A percentile compares a stretch with the other conserved stretches of the same genome.
Evolutionary conservation across 257 asterid genomes (phyloP).

Genomic region (Agastache rugosa): DNA sequence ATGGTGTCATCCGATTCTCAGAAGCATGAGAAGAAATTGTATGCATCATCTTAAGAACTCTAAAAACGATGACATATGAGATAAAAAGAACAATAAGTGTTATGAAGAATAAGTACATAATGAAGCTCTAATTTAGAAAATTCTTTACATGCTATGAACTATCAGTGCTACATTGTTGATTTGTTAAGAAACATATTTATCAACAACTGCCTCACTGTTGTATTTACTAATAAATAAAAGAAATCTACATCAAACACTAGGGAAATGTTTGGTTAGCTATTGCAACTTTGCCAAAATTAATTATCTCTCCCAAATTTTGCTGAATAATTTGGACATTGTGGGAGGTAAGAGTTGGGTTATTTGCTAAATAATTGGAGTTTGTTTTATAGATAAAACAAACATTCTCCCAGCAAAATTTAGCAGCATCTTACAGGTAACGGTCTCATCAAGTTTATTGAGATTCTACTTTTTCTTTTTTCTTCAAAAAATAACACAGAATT

Average conservation of each 20-base stretch:
- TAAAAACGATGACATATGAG: conserved; percentile 43
- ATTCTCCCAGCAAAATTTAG: not conserved
- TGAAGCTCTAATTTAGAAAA: conserved; percentile 10
- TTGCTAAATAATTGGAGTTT: not conserved
- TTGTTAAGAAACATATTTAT: conserved; percentile 14
- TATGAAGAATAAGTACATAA: conserved; percentile 29
- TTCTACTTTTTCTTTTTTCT: not conserved
- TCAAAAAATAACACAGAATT: not conserved
- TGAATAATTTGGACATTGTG: not conserved
- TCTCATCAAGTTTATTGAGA: not conserved
- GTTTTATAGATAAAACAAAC: not conserved
- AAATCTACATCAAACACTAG: conserved; percentile 9
- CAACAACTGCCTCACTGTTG: not conserved
- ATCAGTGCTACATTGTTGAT: conserved; percentile 5
- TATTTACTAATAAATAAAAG: not conserved
- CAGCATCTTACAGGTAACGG: not conserved
- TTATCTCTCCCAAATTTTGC: not conserved
- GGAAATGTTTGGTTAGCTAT: not conserved
- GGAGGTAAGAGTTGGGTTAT: not conserved
- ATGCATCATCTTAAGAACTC: conserved; percentile 96
- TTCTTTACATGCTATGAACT: not conserved
- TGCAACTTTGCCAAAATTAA: not conserved
- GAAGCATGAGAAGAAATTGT: conserved; percentile 76
- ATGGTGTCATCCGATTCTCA: conserved; percentile 93
- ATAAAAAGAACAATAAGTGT: conserved; percentile 16